phyloP scores from a whole-genome alignment of 1,284 basidiomycete species.

The Melanopsichium pennsylvanicum region DNA sequence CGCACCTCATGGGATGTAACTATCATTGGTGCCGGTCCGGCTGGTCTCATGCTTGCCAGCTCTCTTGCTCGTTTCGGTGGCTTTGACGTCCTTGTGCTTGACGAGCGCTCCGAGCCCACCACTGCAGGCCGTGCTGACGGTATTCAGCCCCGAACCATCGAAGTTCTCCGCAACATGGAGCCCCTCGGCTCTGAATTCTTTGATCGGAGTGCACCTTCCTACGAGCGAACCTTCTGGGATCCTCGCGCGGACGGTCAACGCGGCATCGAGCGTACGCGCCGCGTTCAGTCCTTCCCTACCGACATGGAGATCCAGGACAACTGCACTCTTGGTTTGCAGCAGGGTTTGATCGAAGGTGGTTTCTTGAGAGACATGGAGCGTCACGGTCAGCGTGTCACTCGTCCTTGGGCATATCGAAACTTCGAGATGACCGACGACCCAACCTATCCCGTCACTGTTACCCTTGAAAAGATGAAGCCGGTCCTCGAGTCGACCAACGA shows the following conservation, averaged over 20 bases:
- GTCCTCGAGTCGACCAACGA: conserved; percentile 49
- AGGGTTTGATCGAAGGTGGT: conserved; percentile 67
- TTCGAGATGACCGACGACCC: conserved; percentile 51
- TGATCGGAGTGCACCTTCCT: conserved; percentile 60
- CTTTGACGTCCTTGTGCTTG: conserved; percentile 58
- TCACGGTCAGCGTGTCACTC: conserved; percentile 62
- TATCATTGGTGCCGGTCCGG: conserved; percentile 62
- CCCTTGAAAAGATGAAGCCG: conserved; percentile 60
- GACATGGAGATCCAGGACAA: conserved; percentile 67
- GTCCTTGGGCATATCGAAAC: conserved; percentile 60
- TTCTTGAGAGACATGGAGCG: conserved; percentile 66
- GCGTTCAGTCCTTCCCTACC: conserved; percentile 67
- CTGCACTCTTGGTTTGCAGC: conserved; percentile 67
- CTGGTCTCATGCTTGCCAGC: conserved; percentile 60
- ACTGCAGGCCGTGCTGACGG: conserved; percentile 67
- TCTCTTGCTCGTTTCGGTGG: conserved; percentile 60
- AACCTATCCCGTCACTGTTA: conserved; percentile 53
- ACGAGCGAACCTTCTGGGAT: conserved; percentile 67
- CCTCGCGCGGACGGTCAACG: conserved; percentile 58
- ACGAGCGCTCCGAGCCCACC: conserved; percentile 66
- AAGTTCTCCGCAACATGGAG: conserved; percentile 71
- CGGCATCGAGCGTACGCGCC: conserved; percentile 64
- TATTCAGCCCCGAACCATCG: conserved; percentile 69
- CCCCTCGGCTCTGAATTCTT: conserved; percentile 63
- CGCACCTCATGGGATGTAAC: conserved; percentile 54